Conservation (phyloP, 495 filamentous ascomycete genomes). For the Talaromyces ruber region DNA sequence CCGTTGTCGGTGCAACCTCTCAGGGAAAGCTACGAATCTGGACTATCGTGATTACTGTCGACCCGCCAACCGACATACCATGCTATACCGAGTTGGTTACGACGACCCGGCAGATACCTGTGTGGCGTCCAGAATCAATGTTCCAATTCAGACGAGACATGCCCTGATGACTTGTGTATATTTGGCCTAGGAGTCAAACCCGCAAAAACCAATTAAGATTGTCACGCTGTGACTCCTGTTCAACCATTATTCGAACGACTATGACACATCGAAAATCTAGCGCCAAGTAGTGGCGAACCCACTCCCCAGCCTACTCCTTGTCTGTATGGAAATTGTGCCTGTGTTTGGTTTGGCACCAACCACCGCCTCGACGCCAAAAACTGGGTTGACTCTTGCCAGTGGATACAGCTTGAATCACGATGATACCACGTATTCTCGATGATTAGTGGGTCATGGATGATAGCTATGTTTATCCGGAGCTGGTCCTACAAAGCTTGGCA, state of each 20-base stretch:
- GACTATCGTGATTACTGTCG: not conserved
- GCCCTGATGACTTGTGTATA: not conserved
- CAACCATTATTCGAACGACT: not conserved
- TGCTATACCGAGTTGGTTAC: not conserved
- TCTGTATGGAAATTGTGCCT: conserved; percentile 18
- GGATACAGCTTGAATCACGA: not conserved
- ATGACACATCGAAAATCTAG: not conserved
- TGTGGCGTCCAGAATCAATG: not conserved
- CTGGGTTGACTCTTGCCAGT: not conserved
- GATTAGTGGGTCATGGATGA: not conserved
- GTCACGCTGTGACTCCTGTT: not conserved
- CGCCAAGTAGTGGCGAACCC: not conserved
- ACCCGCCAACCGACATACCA: not conserved
- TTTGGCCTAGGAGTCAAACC: not conserved
- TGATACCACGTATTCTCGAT: not conserved
- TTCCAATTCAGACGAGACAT: not conserved
- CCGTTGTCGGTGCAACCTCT: not conserved
- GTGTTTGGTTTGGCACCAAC: conserved; percentile 22
- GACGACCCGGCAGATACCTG: not conserved
- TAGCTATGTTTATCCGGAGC: not conserved
- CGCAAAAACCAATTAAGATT: not conserved
- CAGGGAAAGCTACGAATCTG: not conserved
- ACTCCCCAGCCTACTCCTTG: not conserved
- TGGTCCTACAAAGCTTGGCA: not conserved
- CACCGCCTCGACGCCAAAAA: not conserved